These are phyloP conservation scores for Lachancea sp. DNA, from an alignment of 805 yeast species.

Conservation along the genomic window DNA sequence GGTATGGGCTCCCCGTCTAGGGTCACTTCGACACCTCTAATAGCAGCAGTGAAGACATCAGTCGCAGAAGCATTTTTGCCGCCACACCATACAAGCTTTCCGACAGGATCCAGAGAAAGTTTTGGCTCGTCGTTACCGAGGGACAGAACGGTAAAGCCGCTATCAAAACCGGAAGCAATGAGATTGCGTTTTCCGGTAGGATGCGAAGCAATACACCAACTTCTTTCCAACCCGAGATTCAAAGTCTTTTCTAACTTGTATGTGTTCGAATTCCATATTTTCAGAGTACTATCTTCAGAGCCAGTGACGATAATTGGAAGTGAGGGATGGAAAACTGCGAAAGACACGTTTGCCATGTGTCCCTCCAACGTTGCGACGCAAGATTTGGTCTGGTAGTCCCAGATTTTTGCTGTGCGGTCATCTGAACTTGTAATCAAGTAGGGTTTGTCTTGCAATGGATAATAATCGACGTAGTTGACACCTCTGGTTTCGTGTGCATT, in stretches of 20 bases:
- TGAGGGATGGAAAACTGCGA: constrained; percentile 97
- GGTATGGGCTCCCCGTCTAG: constrained; percentile 79
- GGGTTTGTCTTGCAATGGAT: constrained; percentile 96
- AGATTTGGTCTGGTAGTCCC: constrained; percentile 97
- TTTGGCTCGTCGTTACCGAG: constrained; percentile 94
- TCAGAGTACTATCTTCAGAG: constrained; percentile 90
- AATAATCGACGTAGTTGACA: constrained; percentile 92
- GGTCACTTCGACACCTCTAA: constrained; percentile 59
- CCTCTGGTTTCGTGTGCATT: constrained; percentile 89
- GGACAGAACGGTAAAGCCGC: constrained; percentile 83
- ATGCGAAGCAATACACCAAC: constrained; percentile 86
- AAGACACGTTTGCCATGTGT: constrained; percentile 89
- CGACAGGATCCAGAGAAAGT: constrained; percentile 86
- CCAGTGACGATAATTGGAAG: constrained; percentile 92
- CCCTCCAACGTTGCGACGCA: constrained; percentile 93
- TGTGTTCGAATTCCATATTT: constrained; percentile 92
- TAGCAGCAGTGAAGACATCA: constrained; percentile 78
- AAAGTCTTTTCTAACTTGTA: constrained; percentile 89
- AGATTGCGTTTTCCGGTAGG: constrained; percentile 60
- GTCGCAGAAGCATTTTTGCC: constrained; percentile 54
- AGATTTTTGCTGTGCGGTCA: constrained; percentile 79
- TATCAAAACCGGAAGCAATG: constrained; percentile 89
- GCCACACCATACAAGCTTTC: constrained; percentile 80
- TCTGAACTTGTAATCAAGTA: constrained; percentile 88
- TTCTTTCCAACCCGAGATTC: constrained; percentile 88